Evolutionary conservation across 2,329 filamentous ascomycete species (phyloP).

Genomic region (Fusarium sp.): DNA sequence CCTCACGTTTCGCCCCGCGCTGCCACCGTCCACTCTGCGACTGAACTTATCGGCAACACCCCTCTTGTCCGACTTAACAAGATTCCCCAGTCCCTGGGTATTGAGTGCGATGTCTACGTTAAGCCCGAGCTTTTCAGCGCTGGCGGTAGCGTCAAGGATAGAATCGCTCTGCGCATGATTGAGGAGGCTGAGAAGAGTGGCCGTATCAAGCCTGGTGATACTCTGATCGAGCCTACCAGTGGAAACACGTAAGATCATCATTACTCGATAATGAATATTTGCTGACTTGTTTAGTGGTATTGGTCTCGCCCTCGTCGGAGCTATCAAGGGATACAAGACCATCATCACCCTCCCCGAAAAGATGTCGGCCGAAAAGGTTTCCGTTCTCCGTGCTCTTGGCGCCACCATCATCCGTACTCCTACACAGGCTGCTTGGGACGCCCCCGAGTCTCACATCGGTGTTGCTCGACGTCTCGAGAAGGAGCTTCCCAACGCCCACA

Average conservation of each 20-base stretch:
- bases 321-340: constrained; percentile 97
- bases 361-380: constrained; percentile 98
- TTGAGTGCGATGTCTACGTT: constrained; percentile 88
- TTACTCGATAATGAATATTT: not conserved
- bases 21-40: constrained; percentile 69
- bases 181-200: constrained; percentile 92
- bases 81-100: constrained; percentile 88
- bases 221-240: constrained; percentile 96
- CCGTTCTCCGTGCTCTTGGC: constrained; percentile 90
- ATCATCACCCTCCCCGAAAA: constrained; percentile 99
- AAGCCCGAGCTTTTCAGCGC: constrained; percentile 96
- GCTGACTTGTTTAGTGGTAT: constrained; percentile 71
- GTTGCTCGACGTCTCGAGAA: constrained; percentile 90
- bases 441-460: constrained; percentile 95
- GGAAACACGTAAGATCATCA: constrained; percentile 78
- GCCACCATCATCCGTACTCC: constrained; percentile 98
- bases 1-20: constrained; percentile 49
- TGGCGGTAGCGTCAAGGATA: constrained; percentile 92
- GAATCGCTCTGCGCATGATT: constrained; percentile 97
- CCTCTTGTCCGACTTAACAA: constrained; percentile 95
- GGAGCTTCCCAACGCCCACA: constrained; percentile 96
- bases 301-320: constrained; percentile 90
- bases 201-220: constrained; percentile 96
- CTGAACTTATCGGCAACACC: constrained; percentile 92
- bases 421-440: constrained; percentile 93